These are phyloP conservation scores for Acacia melanoxylon DNA, from an alignment of 306 rosid species.

Conservation along the genomic window DNA sequence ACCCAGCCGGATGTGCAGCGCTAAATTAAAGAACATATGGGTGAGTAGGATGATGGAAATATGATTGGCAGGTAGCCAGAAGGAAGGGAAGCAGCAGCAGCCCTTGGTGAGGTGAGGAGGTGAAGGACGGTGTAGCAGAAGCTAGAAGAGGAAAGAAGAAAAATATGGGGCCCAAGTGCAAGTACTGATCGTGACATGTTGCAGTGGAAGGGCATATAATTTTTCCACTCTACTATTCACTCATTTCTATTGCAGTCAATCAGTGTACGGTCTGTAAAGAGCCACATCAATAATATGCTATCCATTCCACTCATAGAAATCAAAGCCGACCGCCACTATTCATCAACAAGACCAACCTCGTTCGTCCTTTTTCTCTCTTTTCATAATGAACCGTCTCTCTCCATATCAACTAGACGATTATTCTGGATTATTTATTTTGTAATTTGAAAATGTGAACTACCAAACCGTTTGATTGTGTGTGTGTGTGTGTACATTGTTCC, in stretches of 20 bases:
- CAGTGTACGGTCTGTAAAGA: not conserved
- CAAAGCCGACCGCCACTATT: not conserved
- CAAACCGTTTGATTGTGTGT: not conserved
- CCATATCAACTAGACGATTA: not conserved
- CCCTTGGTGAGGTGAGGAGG: not conserved
- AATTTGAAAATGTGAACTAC: not conserved
- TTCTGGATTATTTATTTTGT: not conserved
- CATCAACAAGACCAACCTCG: not conserved
- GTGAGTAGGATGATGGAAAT: not conserved
- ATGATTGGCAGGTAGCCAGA: not conserved
- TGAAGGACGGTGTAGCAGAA: slow-evolving; percentile 29
- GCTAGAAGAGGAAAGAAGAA: not conserved
- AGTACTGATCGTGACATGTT: slow-evolving; percentile 24
- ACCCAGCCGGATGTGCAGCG: not conserved
- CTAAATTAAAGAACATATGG: not conserved
- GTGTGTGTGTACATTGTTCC: not conserved
- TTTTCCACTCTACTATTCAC: slow-evolving; percentile 2
- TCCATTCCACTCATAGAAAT: not conserved
- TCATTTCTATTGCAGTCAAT: slow-evolving; percentile 5
- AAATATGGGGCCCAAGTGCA: not conserved
- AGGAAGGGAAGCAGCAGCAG: not conserved
- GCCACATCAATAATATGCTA: not conserved
- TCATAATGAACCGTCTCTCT: not conserved
- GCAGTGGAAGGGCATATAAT: slow-evolving; percentile 8
- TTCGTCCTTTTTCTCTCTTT: not conserved